Evolutionary conservation across 208 protist species (phyloP).

Genomic region (Wallacemonas sp.): DNA sequence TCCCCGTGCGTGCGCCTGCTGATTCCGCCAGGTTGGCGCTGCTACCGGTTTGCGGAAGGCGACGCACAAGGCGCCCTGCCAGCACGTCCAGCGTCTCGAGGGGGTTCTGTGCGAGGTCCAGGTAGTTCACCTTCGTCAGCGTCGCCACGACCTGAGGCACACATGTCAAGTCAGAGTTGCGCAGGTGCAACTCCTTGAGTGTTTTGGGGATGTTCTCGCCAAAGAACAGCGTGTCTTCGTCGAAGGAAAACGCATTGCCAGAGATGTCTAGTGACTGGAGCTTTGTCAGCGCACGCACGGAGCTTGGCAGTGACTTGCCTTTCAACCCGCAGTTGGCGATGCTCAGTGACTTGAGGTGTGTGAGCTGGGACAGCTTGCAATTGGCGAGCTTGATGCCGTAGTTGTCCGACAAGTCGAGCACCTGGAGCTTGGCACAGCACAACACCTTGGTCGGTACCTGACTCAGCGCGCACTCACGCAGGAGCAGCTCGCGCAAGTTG

Average conservation of each 20-base stretch:
- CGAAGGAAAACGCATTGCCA: slow-evolving; percentile 65
- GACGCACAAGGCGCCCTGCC: slow-evolving; percentile 67
- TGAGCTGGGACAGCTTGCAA: slow-evolving; percentile 40
- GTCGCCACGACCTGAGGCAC: slow-evolving; percentile 67
- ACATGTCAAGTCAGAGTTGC: slow-evolving; percentile 49
- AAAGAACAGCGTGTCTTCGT: slow-evolving; percentile 62
- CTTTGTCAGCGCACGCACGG: slow-evolving; percentile 40
- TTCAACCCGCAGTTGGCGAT: slow-evolving; percentile 67
- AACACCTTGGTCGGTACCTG: slow-evolving; percentile 47
- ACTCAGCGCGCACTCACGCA: slow-evolving; percentile 56
- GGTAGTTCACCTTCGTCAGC: slow-evolving; percentile 47
- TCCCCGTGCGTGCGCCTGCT: neutral
- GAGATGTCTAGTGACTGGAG: slow-evolving; percentile 79
- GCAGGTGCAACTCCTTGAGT: slow-evolving; percentile 71
- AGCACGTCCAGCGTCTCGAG: slow-evolving; percentile 84
- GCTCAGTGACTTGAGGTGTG: slow-evolving; percentile 40
- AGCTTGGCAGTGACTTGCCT: slow-evolving; percentile 48
- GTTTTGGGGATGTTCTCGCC: slow-evolving; percentile 47
- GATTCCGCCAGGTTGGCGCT: neutral
- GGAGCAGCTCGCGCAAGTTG: slow-evolving; percentile 38
- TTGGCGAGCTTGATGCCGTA: slow-evolving; percentile 39
- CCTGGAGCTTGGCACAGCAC: slow-evolving; percentile 41
- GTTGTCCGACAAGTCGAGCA: slow-evolving; percentile 83
- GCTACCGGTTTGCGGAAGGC: slow-evolving; percentile 24
- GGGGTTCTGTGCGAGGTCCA: slow-evolving; percentile 80